A percentile compares a stretch with the other conserved stretches of the same genome.
Conservation (phyloP, 139 green algal species). For the Haematococcus sp. region DNA sequence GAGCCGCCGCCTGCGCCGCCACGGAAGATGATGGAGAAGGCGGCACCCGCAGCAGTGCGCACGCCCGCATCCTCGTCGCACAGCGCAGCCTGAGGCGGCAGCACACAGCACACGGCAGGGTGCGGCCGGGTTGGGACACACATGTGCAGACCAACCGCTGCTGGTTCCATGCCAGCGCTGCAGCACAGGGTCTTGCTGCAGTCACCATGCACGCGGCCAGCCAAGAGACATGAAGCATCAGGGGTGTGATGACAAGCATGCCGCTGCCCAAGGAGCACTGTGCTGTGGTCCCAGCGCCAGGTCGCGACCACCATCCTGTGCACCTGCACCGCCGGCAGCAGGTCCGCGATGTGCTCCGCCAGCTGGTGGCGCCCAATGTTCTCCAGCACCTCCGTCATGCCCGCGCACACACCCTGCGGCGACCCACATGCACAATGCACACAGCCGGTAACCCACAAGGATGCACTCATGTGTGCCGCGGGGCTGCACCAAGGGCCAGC, state of each 20-base stretch:
- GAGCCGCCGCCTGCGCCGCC: constrained; percentile 27
- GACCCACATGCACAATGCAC: no score
- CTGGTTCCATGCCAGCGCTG: neutral
- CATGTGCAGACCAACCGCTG: neutral
- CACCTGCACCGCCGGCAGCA: constrained; percentile 80
- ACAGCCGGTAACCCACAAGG: no score
- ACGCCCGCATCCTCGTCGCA: constrained; percentile 74
- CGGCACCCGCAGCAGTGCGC: constrained; percentile 77
- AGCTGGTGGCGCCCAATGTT: constrained; percentile 80
- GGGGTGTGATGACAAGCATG: no score
- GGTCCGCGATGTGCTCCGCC: constrained; percentile 72
- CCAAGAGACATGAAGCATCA: no score
- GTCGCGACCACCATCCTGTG: no score
- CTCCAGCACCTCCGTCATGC: constrained; percentile 64
- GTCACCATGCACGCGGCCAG: no score
- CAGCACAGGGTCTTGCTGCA: no score
- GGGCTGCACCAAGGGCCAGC: no score
- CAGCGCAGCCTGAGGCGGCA: constrained; percentile 58
- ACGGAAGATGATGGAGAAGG: constrained; percentile 89
- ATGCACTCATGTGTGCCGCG: no score
- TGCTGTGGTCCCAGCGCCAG: no score
- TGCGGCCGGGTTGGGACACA: no score
- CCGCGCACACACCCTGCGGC: constrained; percentile 69
- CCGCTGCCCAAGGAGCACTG: no score
- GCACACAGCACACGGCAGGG: neutral